Base-by-base conservation (phyloP, 1,139 yeast species). In the Pichia sp. region DNA sequence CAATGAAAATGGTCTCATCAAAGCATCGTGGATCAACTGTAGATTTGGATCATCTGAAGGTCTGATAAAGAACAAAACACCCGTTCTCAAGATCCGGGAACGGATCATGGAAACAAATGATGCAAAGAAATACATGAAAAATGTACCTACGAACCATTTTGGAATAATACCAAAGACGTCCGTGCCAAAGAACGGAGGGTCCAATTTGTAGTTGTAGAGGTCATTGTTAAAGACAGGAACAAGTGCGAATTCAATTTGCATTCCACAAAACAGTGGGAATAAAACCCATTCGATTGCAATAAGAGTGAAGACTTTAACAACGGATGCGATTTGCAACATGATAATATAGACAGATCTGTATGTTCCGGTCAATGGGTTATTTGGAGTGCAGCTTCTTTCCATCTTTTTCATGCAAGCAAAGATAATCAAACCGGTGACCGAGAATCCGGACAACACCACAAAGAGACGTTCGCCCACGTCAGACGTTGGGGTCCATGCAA, bases 41-140 rank as follows among this genome's bases (percentile, higher is more conserved):
- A 90, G 83, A 57, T 89, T 85, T 28, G 96, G 96, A 62, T 93
- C 97, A 57, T 91, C 96, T 3, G 97, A 96, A 30, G 96, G 90
- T 54, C 96, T 76, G 48, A 94, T 87, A 67, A 94, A 93, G 66
- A 81, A 93, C 38, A 93, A 70, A 3, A 89, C 96, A 7, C 99
- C 99, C 0, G 88, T 84, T 47, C 99, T 78, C 55, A 93, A 75
- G 37, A 90, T 82, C 47, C 72, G 69, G 37, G 76, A 71, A 53
- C 99, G 75, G 32, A 85, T 76, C 89, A 90, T 84, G 6, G 95
- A 88, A 34, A 93, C 91, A 67, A 81, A 93, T 43, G 85, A 69
- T 1, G 98, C 96, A 68, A 93, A 83, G 58, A 81, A 72, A 54
- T 85, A 82, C 98, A 94, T 91, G 68, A 89, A 93, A 19, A 76